Conservation (phyloP, 2,329 filamentous ascomycete genomes). For the Rosellinia necatrix region DNA sequence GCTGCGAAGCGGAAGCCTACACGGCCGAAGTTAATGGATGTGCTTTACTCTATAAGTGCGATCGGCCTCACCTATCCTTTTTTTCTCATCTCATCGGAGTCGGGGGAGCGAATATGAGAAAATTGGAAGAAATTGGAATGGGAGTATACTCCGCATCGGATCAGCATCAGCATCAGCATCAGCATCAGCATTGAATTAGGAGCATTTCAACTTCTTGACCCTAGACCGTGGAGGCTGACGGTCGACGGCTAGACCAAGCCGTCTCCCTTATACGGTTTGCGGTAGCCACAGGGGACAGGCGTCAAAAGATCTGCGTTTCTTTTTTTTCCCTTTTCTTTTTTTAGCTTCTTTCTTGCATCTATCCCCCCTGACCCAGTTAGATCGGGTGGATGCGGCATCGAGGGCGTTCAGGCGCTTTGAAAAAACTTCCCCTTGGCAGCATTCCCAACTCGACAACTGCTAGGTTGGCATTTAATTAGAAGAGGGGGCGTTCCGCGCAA, state of each 20-base stretch:
- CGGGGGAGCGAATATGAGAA: not conserved
- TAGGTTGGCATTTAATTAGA: too few relatives aligned
- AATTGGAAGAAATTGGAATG: not conserved
- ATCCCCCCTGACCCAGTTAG: too few relatives aligned
- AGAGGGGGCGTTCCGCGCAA: too few relatives aligned
- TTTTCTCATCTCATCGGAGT: not conserved
- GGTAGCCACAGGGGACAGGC: slow-evolving; percentile 1
- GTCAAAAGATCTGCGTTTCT: slow-evolving; percentile 7
- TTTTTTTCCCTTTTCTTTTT: slow-evolving; percentile 9
- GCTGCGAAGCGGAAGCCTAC: slow-evolving; percentile 43
- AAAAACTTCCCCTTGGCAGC: too few relatives aligned
- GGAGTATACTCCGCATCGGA: not conserved
- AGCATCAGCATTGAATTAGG: slow-evolving; percentile 12
- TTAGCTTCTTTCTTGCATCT: slow-evolving; percentile 17
- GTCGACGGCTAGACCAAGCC: too few relatives aligned
- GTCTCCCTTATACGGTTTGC: not conserved
- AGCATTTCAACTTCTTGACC: not conserved
- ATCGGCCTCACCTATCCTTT: not conserved
- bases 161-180: slow-evolving; percentile 1
- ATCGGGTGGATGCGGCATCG: slow-evolving; percentile 11
- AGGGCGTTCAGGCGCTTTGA: slow-evolving; percentile 10
- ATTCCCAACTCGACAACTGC: too few relatives aligned
- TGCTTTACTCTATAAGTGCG: not conserved
- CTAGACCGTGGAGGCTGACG: not conserved
- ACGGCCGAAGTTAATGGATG: slow-evolving; percentile 32